Percentiles rank a stretch among this genome's conserved stretches.
phyloP scores from a whole-genome alignment of 1,284 basidiomycete species.

The Apiotrichum veenhuisii region DNA sequence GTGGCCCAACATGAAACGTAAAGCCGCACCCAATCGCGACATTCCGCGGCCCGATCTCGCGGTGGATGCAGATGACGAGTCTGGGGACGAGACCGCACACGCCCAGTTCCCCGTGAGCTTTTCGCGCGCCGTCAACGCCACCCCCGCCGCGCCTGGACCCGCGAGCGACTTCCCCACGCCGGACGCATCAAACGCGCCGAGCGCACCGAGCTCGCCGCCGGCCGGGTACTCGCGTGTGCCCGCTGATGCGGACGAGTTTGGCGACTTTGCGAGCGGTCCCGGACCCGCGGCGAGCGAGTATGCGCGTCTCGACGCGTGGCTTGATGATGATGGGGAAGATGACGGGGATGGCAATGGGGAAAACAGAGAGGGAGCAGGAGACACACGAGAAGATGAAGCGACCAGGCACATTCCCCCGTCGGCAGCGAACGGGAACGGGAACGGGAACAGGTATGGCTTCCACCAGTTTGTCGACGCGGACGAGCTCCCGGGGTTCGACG shows the following conservation, averaged over 20 bases:
- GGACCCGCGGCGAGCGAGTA: slow-evolving; percentile 31
- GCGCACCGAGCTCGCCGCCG: not conserved
- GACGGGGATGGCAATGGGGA: not conserved
- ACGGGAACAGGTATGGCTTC: not conserved
- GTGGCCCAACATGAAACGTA: slow-evolving; percentile 42
- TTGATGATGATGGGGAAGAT: slow-evolving; percentile 26
- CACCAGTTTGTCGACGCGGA: not conserved
- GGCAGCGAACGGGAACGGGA: not conserved
- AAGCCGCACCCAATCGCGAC: not conserved
- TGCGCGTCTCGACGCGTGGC: slow-evolving; percentile 41
- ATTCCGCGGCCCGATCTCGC: slow-evolving; percentile 10
- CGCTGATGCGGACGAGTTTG: slow-evolving; percentile 15
- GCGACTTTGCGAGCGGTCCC: slow-evolving; percentile 10
- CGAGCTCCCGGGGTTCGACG: slow-evolving; percentile 27
- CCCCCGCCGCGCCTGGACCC: not conserved
- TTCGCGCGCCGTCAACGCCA: not conserved
- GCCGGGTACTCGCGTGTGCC: slow-evolving; percentile 7
- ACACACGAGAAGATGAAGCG: no score
- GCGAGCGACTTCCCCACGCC: slow-evolving; percentile 14
- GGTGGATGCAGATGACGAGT: not conserved
- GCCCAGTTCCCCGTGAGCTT: slow-evolving; percentile 16
- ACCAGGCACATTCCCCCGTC: not conserved
- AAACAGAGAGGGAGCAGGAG: slow-evolving; percentile 2
- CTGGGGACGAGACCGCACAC: slow-evolving; percentile 13
- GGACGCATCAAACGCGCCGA: not conserved